Conservation (phyloP, 83 land plant genomes). For the Isoetes engelmannii region DNA sequence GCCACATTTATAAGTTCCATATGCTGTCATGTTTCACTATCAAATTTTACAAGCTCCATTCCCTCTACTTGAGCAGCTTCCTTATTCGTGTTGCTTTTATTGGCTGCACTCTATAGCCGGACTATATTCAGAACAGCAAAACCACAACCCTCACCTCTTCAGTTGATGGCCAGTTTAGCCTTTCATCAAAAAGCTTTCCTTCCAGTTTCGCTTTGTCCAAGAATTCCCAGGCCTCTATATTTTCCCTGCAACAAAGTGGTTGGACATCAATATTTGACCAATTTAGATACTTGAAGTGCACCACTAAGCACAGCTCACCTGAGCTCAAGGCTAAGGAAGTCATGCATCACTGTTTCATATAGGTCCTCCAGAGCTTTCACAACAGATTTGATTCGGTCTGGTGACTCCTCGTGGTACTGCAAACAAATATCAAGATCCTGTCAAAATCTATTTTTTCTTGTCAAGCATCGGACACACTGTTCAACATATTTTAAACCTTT, state of each 20-base stretch:
- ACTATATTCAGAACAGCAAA: too few species aligned
- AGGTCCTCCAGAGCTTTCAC: constrained; percentile 78
- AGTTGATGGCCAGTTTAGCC: too few species aligned
- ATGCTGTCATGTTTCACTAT: too few species aligned
- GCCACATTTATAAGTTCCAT: too few species aligned
- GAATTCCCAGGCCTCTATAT: constrained; percentile 46
- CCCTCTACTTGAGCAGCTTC: too few species aligned
- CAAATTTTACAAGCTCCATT: too few species aligned
- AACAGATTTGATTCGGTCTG: constrained; percentile 45
- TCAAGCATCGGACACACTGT: background rate
- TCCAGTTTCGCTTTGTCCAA: constrained; percentile 49
- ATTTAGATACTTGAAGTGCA: background rate
- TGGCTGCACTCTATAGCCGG: too few species aligned
- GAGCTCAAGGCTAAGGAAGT: constrained; percentile 53
- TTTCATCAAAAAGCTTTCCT: constrained; percentile 44
- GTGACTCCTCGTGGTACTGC: constrained; percentile 46
- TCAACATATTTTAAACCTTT: background rate
- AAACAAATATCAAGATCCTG: background rate
- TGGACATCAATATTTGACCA: background rate
- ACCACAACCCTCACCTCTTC: too few species aligned
- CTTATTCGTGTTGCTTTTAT: too few species aligned
- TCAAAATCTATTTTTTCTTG: background rate
- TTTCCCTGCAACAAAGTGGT: constrained; percentile 34
- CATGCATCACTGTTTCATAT: constrained; percentile 71
- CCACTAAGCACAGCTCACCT: constrained; percentile 33